Conservation (phyloP, 2,329 filamentous ascomycete species). For the Monosporascus sp. region DNA sequence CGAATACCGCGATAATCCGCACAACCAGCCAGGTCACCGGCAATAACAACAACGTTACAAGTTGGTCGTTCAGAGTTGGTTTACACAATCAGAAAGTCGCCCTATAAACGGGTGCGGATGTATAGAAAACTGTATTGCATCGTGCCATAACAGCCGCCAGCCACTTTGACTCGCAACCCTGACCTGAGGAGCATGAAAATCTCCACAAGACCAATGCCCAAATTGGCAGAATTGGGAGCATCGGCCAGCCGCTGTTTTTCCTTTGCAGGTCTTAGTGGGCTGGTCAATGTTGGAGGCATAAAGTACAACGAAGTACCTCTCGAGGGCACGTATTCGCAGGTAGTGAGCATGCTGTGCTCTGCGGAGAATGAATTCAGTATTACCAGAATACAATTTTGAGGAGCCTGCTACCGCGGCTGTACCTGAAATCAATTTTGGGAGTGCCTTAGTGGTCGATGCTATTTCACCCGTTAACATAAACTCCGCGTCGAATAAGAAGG, state of each 20-base stretch:
- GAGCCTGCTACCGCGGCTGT: neutral
- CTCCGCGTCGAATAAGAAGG: constrained; percentile 6
- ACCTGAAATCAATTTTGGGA: constrained; percentile 5
- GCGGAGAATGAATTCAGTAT: neutral
- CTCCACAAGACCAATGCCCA: too few species aligned
- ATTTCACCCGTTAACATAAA: constrained; percentile 18
- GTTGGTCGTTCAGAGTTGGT: neutral
- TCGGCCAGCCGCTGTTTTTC: too few species aligned
- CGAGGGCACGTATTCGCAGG: neutral
- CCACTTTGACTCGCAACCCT: too few species aligned
- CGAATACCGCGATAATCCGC: neutral
- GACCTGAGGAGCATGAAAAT: too few species aligned
- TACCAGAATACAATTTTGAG: neutral
- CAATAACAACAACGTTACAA: neutral
- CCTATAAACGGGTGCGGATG: too few species aligned
- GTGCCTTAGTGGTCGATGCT: constrained; percentile 37
- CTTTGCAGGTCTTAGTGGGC: too few species aligned
- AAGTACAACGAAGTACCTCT: too few species aligned
- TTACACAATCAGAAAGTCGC: too few species aligned
- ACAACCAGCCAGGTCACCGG: neutral
- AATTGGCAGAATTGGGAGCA: too few species aligned
- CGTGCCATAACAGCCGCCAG: too few species aligned
- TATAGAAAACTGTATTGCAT: too few species aligned
- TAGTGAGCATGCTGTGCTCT: neutral
- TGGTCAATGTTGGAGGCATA: too few species aligned